These are phyloP conservation scores for Calocera viscosa DNA, from an alignment of 768 basidiomycete genomes.

Conservation along the genomic window DNA sequence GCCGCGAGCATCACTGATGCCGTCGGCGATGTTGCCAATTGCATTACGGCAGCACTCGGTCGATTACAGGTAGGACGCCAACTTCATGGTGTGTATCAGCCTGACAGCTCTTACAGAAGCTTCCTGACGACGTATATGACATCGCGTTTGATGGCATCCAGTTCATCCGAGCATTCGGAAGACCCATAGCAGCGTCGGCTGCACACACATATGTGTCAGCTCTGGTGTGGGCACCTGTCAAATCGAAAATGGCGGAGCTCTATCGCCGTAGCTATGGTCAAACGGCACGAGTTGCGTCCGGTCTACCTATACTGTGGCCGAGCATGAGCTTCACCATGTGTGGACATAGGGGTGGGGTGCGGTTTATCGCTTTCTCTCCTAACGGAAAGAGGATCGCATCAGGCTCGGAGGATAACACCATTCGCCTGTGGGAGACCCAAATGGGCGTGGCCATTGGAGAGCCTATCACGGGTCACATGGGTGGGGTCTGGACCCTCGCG, in stretches of 20 bases:
- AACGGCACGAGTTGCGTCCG: not conserved
- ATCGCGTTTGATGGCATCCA: not conserved
- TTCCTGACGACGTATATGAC: too few relatives aligned
- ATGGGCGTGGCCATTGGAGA: not conserved
- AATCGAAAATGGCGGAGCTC: not conserved
- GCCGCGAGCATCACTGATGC: too few relatives aligned
- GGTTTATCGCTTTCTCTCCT: constrained; percentile 11
- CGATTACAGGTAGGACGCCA: too few relatives aligned
- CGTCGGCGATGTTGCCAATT: too few relatives aligned
- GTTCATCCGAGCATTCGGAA: not conserved
- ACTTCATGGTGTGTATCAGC: too few relatives aligned
- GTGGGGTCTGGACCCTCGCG: constrained; percentile 32
- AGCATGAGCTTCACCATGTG: not conserved
- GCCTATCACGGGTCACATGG: not conserved
- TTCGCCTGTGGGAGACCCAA: constrained; percentile 1
- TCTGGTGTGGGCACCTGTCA: not conserved
- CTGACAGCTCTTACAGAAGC: too few relatives aligned
- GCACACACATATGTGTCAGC: not conserved
- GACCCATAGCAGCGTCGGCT: not conserved
- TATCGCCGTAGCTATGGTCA: not conserved
- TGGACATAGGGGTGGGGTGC: not conserved
- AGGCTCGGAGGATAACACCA: not conserved
- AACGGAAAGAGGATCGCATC: constrained; percentile 4
- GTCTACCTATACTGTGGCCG: not conserved
- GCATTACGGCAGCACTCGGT: too few relatives aligned